Evolutionary conservation across 495 filamentous ascomycete genomes (phyloP), one percentile per base, ranked within the genome.

Genomic region (Neurospora sp.): DNA sequence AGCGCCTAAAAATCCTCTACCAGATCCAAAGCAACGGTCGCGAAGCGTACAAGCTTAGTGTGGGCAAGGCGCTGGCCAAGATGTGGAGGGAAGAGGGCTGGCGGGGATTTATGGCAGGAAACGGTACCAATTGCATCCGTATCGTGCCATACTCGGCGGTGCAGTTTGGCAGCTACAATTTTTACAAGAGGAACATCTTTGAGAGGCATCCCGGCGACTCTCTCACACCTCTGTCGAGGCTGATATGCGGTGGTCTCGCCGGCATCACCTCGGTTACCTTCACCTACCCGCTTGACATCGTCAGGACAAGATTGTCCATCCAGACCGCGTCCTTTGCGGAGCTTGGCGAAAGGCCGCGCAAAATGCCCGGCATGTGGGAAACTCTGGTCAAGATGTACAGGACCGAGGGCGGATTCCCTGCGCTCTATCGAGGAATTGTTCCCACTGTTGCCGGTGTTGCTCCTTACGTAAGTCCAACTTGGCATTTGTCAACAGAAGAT

Each of bases 81-180:
- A 99, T 99, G 90, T 96, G 94, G 88, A 90, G 86, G 77, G 96
- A 99, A 79, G 96, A 99, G 84, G 96, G 96, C 27, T 97, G 93
- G 93, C 89, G 89, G 80, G 96, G 96, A 4, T 95, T 97, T 77
- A 94, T 99, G 94, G 88, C 94, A 75, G 96, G 96, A 39, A 99
- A 99, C 80, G 96, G 96, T 71, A 97, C 94, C 62, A 99, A 99
- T 82, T 99, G 96, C 83, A 94, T 98, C 77, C 92, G 96, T 70
- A 99, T 99, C 71, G 93, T 99, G 48, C 96, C 96, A 14, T 99
- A 99, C 82, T 97, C 94, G 48, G 96, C 96, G 1, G 96, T 99
- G 31, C 96, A 99, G 81, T 99, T 99, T 83, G 93, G 94, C 48
- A 95, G 93, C 78, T 99, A 98, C 81, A 98, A 95, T 79, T 91